phyloP scores from a whole-genome alignment of 164 flowering plant genomes.

The Liriodendron chinense region DNA sequence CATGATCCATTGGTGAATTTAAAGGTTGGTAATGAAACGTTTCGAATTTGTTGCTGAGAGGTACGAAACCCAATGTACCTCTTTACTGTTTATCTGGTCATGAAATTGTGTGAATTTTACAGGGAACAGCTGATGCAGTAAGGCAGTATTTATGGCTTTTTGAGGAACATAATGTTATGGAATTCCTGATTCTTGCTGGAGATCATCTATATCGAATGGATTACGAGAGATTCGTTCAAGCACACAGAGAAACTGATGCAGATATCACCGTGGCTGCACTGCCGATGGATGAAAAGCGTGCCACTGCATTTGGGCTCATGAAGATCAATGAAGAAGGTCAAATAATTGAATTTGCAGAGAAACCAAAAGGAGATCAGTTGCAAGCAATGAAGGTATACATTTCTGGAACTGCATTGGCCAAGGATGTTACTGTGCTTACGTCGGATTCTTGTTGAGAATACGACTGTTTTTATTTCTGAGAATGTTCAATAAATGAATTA shows the following conservation, averaged over 20 bases:
- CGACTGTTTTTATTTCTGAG: too few species aligned
- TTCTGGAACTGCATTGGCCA: neutral
- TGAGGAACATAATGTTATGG: slow-evolving; percentile 85
- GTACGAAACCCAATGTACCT: too few species aligned
- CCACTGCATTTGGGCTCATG: slow-evolving; percentile 83
- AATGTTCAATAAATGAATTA: too few species aligned
- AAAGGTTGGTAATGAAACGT: too few species aligned
- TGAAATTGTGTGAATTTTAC: slow-evolving; percentile 2
- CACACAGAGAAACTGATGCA: slow-evolving; percentile 88
- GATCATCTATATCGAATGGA: slow-evolving; percentile 94
- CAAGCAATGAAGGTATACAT: slow-evolving; percentile 64
- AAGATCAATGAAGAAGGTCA: slow-evolving; percentile 86
- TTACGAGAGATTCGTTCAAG: slow-evolving; percentile 78
- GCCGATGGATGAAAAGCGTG: slow-evolving; percentile 81
- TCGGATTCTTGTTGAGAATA: too few species aligned
- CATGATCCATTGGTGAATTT: too few species aligned
- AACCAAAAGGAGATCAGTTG: slow-evolving; percentile 80
- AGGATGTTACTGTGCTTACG: too few species aligned
- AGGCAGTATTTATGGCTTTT: slow-evolving; percentile 92
- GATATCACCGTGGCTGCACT: slow-evolving; percentile 92
- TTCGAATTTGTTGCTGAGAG: too few species aligned
- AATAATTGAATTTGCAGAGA: slow-evolving; percentile 71
- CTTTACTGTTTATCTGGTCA: neutral
- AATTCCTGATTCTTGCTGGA: slow-evolving; percentile 83
- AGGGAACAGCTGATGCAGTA: slow-evolving; percentile 98